Conservation (phyloP, 805 yeast genomes). For the Ogataea ganodermae region DNA sequence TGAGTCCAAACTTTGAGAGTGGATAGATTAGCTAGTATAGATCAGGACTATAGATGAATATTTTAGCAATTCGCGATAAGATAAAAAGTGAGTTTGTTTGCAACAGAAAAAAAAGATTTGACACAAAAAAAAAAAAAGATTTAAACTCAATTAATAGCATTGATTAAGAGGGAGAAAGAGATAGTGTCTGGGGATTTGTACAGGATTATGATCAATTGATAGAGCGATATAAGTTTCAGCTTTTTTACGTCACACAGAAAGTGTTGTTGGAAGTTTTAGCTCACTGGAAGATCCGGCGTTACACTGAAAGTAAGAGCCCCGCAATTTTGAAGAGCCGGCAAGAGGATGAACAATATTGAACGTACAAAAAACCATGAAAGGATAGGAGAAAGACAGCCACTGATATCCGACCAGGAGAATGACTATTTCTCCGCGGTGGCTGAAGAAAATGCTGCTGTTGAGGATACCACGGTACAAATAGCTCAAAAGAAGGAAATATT, state of each 20-base stretch:
- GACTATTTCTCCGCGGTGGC: background rate
- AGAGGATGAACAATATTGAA: background rate
- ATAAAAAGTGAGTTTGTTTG: too few relatives aligned
- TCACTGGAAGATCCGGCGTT: background rate
- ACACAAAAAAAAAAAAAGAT: too few relatives aligned
- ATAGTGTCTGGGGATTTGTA: too few relatives aligned
- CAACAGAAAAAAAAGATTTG: too few relatives aligned
- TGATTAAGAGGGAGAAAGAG: too few relatives aligned
- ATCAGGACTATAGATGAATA: too few relatives aligned
- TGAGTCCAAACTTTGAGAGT: conserved; percentile 25
- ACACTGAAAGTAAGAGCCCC: background rate
- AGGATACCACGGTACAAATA: background rate
- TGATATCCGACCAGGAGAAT: background rate
- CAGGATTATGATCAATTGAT: too few relatives aligned
- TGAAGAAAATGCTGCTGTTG: background rate
- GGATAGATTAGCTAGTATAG: too few relatives aligned
- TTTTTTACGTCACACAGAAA: too few relatives aligned
- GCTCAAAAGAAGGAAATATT: background rate
- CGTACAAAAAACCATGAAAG: too few relatives aligned
- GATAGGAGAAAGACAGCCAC: background rate
- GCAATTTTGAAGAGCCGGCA: background rate
- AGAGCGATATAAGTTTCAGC: too few relatives aligned
- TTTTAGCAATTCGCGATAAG: background rate
- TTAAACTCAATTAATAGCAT: too few relatives aligned
- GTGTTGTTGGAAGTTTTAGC: background rate